A percentile compares a stretch with the other conserved stretches of the same genome.
These are phyloP conservation scores for Wickerhamomyces silvicola DNA, from an alignment of 805 yeast genomes.

Conservation along the genomic window DNA sequence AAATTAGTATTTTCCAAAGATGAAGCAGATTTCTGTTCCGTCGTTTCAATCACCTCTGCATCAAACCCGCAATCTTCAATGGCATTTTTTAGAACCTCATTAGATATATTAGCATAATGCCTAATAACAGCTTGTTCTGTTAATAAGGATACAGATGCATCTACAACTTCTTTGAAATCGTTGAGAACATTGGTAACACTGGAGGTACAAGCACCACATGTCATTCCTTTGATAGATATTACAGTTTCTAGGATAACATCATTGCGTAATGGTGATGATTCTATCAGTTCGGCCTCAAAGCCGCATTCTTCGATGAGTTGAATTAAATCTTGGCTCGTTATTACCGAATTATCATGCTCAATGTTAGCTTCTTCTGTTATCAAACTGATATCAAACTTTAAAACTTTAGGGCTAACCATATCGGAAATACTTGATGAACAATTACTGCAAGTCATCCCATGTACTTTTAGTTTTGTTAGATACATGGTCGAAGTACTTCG, in stretches of 20 bases:
- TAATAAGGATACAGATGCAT: slow-evolving; percentile 60
- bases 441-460: slow-evolving; percentile 89
- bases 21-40: neutral
- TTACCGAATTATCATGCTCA: slow-evolving; percentile 32
- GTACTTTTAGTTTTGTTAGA: slow-evolving; percentile 12
- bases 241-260: slow-evolving; percentile 9
- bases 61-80: slow-evolving; percentile 80
- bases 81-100: slow-evolving; percentile 36
- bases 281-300: slow-evolving; percentile 42
- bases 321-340: slow-evolving; percentile 28
- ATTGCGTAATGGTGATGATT: slow-evolving; percentile 1
- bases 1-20: slow-evolving; percentile 9
- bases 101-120: slow-evolving; percentile 32
- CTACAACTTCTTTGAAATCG: slow-evolving; percentile 41
- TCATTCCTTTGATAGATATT: slow-evolving; percentile 20
- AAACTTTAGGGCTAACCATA: slow-evolving; percentile 44
- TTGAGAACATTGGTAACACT: slow-evolving; percentile 54
- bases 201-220: slow-evolving; percentile 36
- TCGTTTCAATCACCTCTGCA: slow-evolving; percentile 26
- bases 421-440: slow-evolving; percentile 63
- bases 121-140: slow-evolving; percentile 65
- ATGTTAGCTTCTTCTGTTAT: slow-evolving; percentile 70
- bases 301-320: slow-evolving; percentile 70
- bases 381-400: slow-evolving; percentile 55
- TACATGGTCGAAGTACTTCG: too few species aligned